phyloP scores from a whole-genome alignment of 305 asterid species.

The Plantago lanceolata region DNA sequence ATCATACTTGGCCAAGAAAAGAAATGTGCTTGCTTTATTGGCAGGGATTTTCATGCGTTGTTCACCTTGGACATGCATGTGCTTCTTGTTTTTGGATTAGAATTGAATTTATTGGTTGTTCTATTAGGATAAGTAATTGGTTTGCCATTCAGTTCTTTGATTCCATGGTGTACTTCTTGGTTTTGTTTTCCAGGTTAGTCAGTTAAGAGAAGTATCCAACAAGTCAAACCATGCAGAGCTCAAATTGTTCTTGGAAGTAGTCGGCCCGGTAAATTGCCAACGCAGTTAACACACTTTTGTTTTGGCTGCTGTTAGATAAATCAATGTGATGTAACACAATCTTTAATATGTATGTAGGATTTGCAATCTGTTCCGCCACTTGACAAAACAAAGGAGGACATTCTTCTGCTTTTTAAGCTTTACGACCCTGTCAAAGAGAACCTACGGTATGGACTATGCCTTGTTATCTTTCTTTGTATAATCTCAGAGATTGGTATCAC shows the following conservation, averaged over 20 bases:
- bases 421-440: constrained; percentile 75
- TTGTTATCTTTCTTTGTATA: neutral
- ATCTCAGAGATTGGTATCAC: neutral
- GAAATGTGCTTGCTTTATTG: too few relatives aligned
- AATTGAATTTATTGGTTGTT: neutral
- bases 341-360: constrained; percentile 35
- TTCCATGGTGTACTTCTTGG: neutral
- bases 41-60: too few relatives aligned
- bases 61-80: too few relatives aligned
- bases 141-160: too few relatives aligned
- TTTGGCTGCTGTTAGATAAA: constrained; percentile 18
- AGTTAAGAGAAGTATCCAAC: constrained; percentile 68
- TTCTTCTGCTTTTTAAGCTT: constrained; percentile 67
- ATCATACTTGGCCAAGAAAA: too few relatives aligned
- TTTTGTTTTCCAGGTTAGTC: constrained; percentile 52
- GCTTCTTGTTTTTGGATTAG: too few relatives aligned
- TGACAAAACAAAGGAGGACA: constrained; percentile 60
- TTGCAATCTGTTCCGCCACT: constrained; percentile 55
- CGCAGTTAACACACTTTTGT: neutral
- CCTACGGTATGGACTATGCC: constrained; percentile 42
- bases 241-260: constrained; percentile 66
- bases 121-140: neutral
- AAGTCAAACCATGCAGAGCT: constrained; percentile 71
- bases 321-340: neutral
- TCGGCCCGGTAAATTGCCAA: constrained; percentile 45